Percentiles rank a stretch among this genome's conserved stretches.
Conservation (phyloP, 139 green algal species). For the Pleodorina starrii region DNA sequence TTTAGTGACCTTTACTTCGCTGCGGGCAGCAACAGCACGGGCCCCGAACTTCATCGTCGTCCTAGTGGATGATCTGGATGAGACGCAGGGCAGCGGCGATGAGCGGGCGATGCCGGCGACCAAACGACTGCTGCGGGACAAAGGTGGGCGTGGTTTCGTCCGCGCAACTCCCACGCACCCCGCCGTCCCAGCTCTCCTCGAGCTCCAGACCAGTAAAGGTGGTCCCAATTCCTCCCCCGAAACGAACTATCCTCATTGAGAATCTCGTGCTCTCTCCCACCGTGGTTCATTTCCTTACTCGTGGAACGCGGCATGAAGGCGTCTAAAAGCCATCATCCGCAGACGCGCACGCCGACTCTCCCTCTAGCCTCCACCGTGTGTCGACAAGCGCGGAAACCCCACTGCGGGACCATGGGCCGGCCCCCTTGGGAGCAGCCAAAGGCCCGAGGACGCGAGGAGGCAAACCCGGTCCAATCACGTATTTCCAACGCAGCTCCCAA, state of each 20-base stretch:
- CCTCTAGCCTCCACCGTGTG: too few species aligned
- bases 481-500: not conserved
- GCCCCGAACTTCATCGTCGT: constrained; percentile 41
- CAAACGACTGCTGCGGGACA: not conserved
- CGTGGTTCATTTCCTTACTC: too few species aligned
- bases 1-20: not conserved
- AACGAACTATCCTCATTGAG: too few species aligned
- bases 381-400: too few species aligned
- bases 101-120: constrained; percentile 21
- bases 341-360: too few species aligned
- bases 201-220: not conserved
- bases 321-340: too few species aligned
- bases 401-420: too few species aligned
- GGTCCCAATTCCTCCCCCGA: not conserved
- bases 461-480: too few species aligned
- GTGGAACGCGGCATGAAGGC: not conserved
- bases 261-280: too few species aligned
- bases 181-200: not conserved
- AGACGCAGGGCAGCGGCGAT: not conserved
- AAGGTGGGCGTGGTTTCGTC: not conserved
- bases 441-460: too few species aligned
- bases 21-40: not conserved
- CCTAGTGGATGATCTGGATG: constrained; percentile 41
- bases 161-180: not conserved
- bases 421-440: too few species aligned